A percentile compares a stretch with the other conserved stretches of the same genome.
These are phyloP conservation scores for Trypanosoma theileri DNA, from an alignment of 208 protist species.

Conservation along the genomic window DNA sequence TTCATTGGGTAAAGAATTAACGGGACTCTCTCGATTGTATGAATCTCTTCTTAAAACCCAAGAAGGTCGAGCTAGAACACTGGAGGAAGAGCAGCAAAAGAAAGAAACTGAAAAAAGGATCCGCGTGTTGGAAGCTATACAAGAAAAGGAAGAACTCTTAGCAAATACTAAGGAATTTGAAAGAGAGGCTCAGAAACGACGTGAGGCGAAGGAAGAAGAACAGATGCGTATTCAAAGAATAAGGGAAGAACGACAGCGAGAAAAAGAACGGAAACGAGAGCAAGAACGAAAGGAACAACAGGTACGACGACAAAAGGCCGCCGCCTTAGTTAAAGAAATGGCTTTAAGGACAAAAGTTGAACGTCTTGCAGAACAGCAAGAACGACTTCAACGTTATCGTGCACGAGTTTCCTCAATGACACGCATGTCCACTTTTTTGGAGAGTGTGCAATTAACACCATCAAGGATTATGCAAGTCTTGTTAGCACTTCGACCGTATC, in stretches of 20 bases:
- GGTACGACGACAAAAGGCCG: constrained; percentile 35
- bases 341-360: constrained; percentile 19
- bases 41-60: background rate
- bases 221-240: constrained; percentile 21
- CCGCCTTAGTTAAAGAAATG: constrained; percentile 33
- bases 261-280: constrained; percentile 21
- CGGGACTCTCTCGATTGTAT: constrained; percentile 12
- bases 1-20: background rate
- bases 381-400: constrained; percentile 33
- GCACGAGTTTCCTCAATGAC: constrained; percentile 37
- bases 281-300: constrained; percentile 20
- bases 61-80: background rate
- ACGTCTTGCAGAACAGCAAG: constrained; percentile 28
- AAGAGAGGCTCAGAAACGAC: constrained; percentile 13
- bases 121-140: constrained; percentile 25
- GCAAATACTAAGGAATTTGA: constrained; percentile 8
- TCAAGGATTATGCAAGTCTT: constrained; percentile 47
- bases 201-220: constrained; percentile 19
- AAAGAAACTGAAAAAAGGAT: constrained; percentile 21
- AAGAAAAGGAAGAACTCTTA: constrained; percentile 7
- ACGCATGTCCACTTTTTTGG: constrained; percentile 59
- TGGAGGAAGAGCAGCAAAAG: constrained; percentile 14
- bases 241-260: constrained; percentile 29
- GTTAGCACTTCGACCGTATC: constrained; percentile 30
- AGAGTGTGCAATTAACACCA: constrained; percentile 48